phyloP scores from a whole-genome alignment of 768 basidiomycete species.

The Saitozyma podzolica region DNA sequence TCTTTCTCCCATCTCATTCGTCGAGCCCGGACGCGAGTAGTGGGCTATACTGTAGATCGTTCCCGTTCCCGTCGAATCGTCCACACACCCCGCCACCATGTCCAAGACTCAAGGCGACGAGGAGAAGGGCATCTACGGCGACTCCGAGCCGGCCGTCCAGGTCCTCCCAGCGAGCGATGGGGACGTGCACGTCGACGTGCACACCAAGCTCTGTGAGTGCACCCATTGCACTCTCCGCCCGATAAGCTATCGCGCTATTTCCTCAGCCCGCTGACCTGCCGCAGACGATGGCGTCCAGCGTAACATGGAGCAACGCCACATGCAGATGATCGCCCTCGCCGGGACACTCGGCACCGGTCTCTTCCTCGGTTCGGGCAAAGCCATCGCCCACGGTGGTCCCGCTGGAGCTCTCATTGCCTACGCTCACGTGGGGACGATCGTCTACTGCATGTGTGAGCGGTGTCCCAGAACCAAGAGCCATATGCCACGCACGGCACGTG shows the following conservation, averaged over 20 bases:
- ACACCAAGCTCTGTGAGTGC: constrained; percentile 30
- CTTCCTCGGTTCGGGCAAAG: constrained; percentile 29
- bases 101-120: background rate
- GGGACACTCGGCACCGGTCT: constrained; percentile 25
- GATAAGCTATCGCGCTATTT: background rate
- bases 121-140: constrained; percentile 9
- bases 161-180: constrained; percentile 5
- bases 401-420: constrained; percentile 28
- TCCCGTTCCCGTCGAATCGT: background rate
- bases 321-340: constrained; percentile 37
- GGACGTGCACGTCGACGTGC: constrained; percentile 28
- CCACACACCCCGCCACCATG: background rate
- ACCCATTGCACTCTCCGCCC: background rate
- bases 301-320: constrained; percentile 52
- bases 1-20: background rate
- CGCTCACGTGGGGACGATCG: constrained; percentile 24
- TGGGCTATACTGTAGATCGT: background rate
- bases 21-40: background rate
- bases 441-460: constrained; percentile 27
- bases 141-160: background rate
- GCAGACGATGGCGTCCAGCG: constrained; percentile 66
- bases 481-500: background rate
- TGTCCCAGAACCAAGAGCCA: no score
- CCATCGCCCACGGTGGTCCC: constrained; percentile 35
- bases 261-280: constrained; percentile 1